Evolutionary conservation across 1,284 basidiomycete species (phyloP).

Genomic region (Malassezia obtusa): DNA sequence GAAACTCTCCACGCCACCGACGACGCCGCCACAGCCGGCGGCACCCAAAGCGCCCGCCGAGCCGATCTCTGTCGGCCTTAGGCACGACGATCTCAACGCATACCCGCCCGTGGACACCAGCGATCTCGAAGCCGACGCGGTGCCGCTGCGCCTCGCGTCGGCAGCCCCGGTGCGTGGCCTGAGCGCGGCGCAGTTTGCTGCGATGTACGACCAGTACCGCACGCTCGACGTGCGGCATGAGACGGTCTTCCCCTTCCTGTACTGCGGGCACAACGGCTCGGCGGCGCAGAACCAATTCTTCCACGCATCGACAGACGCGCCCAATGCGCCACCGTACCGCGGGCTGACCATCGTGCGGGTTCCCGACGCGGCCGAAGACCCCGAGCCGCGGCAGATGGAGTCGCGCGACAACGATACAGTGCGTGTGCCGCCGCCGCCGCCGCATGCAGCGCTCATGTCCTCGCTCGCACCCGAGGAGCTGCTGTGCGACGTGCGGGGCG

Average conservation of each 20-base stretch:
- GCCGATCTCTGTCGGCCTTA: neutral
- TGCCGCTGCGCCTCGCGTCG: neutral
- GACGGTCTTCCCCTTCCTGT: slow-evolving; percentile 43
- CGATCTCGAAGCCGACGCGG: neutral
- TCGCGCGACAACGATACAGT: neutral
- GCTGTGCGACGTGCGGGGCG: slow-evolving; percentile 2
- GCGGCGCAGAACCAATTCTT: slow-evolving; percentile 40
- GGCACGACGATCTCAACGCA: neutral
- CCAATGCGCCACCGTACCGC: slow-evolving; percentile 34
- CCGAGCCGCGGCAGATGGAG: neutral
- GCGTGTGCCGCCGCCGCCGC: neutral
- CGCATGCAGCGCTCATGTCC: slow-evolving; percentile 31
- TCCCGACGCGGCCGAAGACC: neutral
- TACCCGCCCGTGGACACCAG: neutral
- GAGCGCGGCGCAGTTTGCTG: slow-evolving; percentile 27
- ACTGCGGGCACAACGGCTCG: slow-evolving; percentile 40
- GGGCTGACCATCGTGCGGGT: slow-evolving; percentile 43
- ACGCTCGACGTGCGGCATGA: slow-evolving; percentile 33
- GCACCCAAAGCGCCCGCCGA: too few species aligned
- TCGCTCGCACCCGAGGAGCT: slow-evolving; percentile 31
- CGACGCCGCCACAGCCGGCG: too few species aligned
- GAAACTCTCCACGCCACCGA: too few species aligned
- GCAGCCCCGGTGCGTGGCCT: neutral
- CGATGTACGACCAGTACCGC: slow-evolving; percentile 27
- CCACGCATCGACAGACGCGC: slow-evolving; percentile 24